Percentiles rank a stretch among this genome's conserved stretches.
phyloP scores from a whole-genome alignment of 495 filamentous ascomycete species.

The Cercophora sp. region DNA sequence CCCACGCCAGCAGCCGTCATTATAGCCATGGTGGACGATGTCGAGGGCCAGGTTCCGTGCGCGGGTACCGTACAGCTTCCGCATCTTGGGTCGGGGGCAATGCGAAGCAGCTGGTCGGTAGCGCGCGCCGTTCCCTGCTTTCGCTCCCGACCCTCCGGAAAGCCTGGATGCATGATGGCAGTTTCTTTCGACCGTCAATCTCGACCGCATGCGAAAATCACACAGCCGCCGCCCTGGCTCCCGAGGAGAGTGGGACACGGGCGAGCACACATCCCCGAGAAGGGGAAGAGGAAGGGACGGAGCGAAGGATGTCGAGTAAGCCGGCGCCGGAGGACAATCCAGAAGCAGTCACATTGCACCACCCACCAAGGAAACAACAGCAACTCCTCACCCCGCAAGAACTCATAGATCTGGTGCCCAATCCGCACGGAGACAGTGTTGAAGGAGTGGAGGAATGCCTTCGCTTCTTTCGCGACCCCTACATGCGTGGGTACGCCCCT shows the following conservation, averaged over 20 bases:
- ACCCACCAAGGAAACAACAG: too few species aligned
- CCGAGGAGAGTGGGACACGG: too few species aligned
- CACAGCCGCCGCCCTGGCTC: slow-evolving; percentile 17
- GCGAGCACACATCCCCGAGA: too few species aligned
- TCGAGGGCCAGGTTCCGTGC: not conserved
- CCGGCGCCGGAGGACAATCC: not conserved
- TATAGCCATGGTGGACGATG: slow-evolving; percentile 17
- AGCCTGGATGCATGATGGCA: slow-evolving; percentile 11
- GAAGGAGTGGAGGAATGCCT: slow-evolving; percentile 45
- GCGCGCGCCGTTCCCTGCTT: not conserved
- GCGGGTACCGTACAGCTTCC: not conserved
- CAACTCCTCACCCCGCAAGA: slow-evolving; percentile 30
- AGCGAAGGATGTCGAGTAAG: too few species aligned
- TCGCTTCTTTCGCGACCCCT: slow-evolving; percentile 40
- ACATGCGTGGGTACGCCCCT: slow-evolving; percentile 44
- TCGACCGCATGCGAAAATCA: slow-evolving; percentile 12
- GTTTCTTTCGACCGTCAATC: slow-evolving; percentile 17
- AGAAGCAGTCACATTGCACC: not conserved
- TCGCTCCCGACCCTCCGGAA: slow-evolving; percentile 5
- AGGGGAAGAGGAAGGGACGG: too few species aligned
- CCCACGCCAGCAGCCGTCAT: not conserved
- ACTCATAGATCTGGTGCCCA: slow-evolving; percentile 46
- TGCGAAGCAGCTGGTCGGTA: not conserved
- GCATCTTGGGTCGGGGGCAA: not conserved
- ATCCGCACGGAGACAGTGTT: slow-evolving; percentile 36